Percentiles rank a stretch among this genome's conserved stretches.
These are phyloP conservation scores for Parathielavia hyrcaniae DNA, from an alignment of 495 filamentous ascomycete genomes.

Conservation along the genomic window DNA sequence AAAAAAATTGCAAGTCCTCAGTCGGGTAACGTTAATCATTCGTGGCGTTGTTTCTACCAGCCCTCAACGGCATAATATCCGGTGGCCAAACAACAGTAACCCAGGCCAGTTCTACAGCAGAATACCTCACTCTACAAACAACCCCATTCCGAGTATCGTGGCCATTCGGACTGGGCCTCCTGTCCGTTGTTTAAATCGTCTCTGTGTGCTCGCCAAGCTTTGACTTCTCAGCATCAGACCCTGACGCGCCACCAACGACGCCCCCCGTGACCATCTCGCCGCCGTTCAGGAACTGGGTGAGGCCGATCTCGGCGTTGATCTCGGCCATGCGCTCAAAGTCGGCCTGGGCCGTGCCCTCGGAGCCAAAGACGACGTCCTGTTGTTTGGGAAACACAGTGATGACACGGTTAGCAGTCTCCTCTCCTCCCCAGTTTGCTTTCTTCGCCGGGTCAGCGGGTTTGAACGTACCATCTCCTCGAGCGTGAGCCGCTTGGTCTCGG, in stretches of 20 bases:
- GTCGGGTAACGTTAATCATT: no score
- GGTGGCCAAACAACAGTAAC: neutral
- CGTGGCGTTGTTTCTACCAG: neutral
- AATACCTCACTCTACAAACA: neutral
- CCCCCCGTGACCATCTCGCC: neutral
- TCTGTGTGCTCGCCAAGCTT: conserved; percentile 12
- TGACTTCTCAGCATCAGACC: conserved; percentile 25
- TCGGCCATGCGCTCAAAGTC: conserved; percentile 67
- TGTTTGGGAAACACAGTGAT: conserved; percentile 22
- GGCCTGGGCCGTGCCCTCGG: conserved; percentile 59
- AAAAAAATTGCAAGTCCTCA: no score
- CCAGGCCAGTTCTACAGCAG: no score
- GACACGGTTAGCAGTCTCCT: no score
- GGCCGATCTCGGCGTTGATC: conserved; percentile 66
- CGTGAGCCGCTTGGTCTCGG: conserved; percentile 64
- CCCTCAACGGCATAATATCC: neutral
- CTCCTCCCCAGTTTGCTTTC: no score
- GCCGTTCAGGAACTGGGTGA: conserved; percentile 40
- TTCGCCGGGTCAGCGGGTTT: conserved; percentile 7
- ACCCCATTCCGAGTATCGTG: neutral
- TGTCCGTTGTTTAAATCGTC: conserved; percentile 2
- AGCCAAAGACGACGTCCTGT: conserved; percentile 70
- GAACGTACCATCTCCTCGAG: conserved; percentile 50
- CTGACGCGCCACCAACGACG: conserved; percentile 21
- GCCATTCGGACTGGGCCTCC: neutral